A percentile compares a stretch with the other conserved stretches of the same genome.
phyloP scores from a whole-genome alignment of 2,329 filamentous ascomycete species.

The Colletotrichum destructivum region DNA sequence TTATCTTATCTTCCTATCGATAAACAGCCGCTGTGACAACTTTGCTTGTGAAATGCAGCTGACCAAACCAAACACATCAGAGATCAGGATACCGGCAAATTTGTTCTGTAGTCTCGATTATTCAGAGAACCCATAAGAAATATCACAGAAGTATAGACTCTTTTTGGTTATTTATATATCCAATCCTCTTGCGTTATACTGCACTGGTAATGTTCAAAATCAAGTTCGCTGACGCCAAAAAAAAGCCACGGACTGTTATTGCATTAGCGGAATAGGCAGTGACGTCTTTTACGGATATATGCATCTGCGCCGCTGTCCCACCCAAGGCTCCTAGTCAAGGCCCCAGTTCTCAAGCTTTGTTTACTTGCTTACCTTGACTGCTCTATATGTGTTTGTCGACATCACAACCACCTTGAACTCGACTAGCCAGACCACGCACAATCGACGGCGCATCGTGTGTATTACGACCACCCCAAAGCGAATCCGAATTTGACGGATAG shows the following conservation, averaged over 20 bases:
- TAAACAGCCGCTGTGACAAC: constrained; percentile 1
- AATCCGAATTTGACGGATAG: constrained; percentile 7
- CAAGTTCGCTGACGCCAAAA: too few relatives aligned
- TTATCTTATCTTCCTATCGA: constrained; percentile 42
- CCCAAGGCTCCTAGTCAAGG: background rate
- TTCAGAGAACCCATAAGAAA: background rate
- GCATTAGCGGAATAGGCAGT: constrained; percentile 6
- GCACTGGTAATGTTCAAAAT: background rate
- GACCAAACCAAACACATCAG: too few relatives aligned
- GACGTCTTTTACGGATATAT: background rate
- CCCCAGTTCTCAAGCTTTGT: constrained; percentile 17
- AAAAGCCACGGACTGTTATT: background rate
- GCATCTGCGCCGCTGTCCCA: background rate
- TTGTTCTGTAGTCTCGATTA: background rate
- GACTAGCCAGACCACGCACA: background rate
- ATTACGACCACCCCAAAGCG: background rate
- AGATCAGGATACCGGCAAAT: background rate
- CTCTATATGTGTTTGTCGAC: background rate
- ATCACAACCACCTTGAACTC: background rate
- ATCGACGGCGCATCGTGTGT: too few relatives aligned
- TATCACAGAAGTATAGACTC: too few relatives aligned
- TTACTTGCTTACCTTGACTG: constrained; percentile 14
- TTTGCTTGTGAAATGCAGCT: background rate
- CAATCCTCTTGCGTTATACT: too few relatives aligned
- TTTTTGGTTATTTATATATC: too few relatives aligned